A percentile compares a stretch with the other conserved stretches of the same genome.
Evolutionary conservation across 202 grass and related monocot genomes (phyloP).

Genomic region (Bolboschoenoplectus hybrid): DNA sequence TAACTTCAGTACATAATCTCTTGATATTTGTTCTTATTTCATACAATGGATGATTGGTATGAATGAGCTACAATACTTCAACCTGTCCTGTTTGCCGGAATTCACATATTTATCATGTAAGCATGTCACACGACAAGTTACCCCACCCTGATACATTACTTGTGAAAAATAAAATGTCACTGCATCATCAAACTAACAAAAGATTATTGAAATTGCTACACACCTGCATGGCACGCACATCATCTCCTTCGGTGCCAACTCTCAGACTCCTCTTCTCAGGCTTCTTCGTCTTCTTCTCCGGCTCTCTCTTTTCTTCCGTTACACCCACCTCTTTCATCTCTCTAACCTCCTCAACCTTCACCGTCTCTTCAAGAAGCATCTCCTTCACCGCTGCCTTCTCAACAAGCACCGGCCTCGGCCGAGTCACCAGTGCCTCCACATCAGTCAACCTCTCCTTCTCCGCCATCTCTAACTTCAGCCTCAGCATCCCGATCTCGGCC

Average conservation of each 20-base stretch:
- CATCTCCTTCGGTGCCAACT: constrained; percentile 70
- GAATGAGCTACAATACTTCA: background rate
- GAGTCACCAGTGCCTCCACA: background rate
- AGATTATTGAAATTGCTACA: background rate
- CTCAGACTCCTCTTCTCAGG: constrained; percentile 48
- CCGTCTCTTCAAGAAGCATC: constrained; percentile 44
- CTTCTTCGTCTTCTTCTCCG: constrained; percentile 35
- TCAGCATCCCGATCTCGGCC: constrained; percentile 62
- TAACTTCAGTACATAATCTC: background rate
- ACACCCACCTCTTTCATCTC: constrained; percentile 41
- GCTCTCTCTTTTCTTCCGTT: constrained; percentile 39
- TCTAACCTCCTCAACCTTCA: constrained; percentile 31
- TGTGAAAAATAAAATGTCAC: background rate
- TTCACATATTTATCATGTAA: background rate
- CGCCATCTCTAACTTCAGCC: constrained; percentile 54
- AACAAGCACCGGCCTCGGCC: constrained; percentile 37
- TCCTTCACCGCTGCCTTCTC: constrained; percentile 54
- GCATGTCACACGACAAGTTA: background rate
- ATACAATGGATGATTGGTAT: background rate
- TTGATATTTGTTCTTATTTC: background rate
- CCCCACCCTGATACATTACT: background rate
- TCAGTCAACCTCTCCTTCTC: constrained; percentile 36
- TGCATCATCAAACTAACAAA: constrained; percentile 13
- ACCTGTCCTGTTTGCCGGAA: background rate
- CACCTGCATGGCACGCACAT: constrained; percentile 88